These are phyloP conservation scores for Barnettozyma sucrosica DNA, from an alignment of 805 yeast species.

Conservation along the genomic window DNA sequence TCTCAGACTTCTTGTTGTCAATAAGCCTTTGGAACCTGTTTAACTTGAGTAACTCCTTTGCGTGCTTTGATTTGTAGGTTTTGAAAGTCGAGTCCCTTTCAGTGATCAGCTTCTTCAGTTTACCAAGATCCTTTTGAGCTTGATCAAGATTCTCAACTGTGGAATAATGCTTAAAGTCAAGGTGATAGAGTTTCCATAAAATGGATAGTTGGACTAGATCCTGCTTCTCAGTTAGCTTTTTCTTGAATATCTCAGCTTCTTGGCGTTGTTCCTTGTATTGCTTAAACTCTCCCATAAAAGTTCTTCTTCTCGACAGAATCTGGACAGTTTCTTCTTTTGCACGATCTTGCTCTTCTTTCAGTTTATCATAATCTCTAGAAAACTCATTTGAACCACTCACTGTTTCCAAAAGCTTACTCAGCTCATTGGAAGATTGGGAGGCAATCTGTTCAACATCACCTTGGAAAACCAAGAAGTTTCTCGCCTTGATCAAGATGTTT, in stretches of 20 bases:
- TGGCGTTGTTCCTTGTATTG: conserved; percentile 71
- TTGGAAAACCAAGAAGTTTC: conserved; percentile 90
- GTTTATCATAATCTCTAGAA: conserved; percentile 57
- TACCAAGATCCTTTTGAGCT: conserved; percentile 25
- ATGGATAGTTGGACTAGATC: conserved; percentile 43
- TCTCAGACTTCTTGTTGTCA: conserved; percentile 29
- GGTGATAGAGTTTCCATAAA: conserved; percentile 61
- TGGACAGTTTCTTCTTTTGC: conserved; percentile 60
- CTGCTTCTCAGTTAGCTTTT: conserved; percentile 43
- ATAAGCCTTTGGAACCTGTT: conserved; percentile 37
- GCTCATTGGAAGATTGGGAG: conserved; percentile 71
- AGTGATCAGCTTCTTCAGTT: conserved; percentile 30
- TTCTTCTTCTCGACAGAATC: conserved; percentile 62
- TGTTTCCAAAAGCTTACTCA: conserved; percentile 70
- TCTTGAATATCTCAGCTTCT: conserved; percentile 64
- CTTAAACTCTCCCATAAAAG: conserved; percentile 64
- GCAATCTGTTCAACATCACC: conserved; percentile 96
- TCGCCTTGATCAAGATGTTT: conserved; percentile 80
- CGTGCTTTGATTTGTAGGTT: conserved; percentile 35
- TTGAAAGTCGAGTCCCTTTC: conserved; percentile 34
- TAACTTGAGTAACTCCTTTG: conserved; percentile 40
- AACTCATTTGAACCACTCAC: conserved; percentile 76
- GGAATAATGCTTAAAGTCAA: conserved; percentile 34
- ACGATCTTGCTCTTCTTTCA: conserved; percentile 57
- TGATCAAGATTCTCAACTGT: conserved; percentile 23